A percentile compares a stretch with the other conserved stretches of the same genome.
phyloP scores from a whole-genome alignment of 805 yeast genomes.

The Cyberlindnera samutprakarnensis region DNA sequence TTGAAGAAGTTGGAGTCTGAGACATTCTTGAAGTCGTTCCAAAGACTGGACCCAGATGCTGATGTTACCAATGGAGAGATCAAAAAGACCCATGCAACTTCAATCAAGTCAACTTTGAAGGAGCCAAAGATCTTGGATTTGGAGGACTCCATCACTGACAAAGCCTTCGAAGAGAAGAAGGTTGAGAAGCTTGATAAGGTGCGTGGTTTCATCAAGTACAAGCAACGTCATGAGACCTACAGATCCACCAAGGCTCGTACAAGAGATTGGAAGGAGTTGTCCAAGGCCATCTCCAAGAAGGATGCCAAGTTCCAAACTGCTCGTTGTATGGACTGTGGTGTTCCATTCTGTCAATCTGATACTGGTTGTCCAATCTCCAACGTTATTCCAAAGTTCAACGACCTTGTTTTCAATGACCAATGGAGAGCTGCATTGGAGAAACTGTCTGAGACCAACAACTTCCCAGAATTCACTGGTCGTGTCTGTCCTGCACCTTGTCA shows the following conservation, averaged over 20 bases:
- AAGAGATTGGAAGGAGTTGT: slow-evolving; percentile 88
- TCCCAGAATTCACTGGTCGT: slow-evolving; percentile 98
- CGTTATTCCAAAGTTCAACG: slow-evolving; percentile 97
- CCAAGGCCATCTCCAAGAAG: slow-evolving; percentile 71
- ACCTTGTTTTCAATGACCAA: slow-evolving; percentile 86
- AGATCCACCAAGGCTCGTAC: slow-evolving; percentile 70
- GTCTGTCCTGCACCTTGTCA: slow-evolving; percentile 99
- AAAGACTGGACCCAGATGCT: slow-evolving; percentile 68
- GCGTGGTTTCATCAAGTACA: slow-evolving; percentile 91
- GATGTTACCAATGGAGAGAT: slow-evolving; percentile 91
- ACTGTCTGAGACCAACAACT: slow-evolving; percentile 90
- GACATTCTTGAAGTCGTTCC: slow-evolving; percentile 58
- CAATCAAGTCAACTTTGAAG: slow-evolving; percentile 26
- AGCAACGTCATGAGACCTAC: slow-evolving; percentile 81
- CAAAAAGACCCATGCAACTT: slow-evolving; percentile 25
- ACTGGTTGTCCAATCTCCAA: slow-evolving; percentile 98
- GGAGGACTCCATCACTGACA: slow-evolving; percentile 80
- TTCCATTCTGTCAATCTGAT: slow-evolving; percentile 97
- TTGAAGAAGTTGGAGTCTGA: slow-evolving; percentile 49
- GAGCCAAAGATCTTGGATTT: slow-evolving; percentile 88
- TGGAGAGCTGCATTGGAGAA: slow-evolving; percentile 93
- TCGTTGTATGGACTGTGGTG: slow-evolving; percentile 99
- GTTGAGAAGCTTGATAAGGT: slow-evolving; percentile 65
- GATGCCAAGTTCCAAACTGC: slow-evolving; percentile 91
- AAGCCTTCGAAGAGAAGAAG: slow-evolving; percentile 55